phyloP scores from a whole-genome alignment of 2,329 filamentous ascomycete species.

The Alternaria viburni region DNA sequence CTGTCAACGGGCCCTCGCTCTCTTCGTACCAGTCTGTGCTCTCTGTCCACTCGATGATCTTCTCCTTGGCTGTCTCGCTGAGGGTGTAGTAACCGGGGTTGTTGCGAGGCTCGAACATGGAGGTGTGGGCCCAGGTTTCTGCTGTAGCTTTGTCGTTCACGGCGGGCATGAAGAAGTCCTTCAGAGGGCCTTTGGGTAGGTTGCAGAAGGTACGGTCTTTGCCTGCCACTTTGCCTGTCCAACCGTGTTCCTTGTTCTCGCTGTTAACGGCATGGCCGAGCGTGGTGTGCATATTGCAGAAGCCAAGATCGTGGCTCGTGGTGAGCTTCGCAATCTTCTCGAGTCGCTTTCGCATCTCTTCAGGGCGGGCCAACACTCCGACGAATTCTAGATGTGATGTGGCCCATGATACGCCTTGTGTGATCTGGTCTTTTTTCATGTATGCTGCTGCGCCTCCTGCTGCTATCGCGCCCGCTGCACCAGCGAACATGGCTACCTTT shows the following conservation, averaged over 20 bases:
- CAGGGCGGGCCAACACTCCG: conserved; percentile 81
- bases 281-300: conserved; percentile 85
- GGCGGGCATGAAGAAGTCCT: conserved; percentile 43
- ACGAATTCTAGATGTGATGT: conserved; percentile 93
- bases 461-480: conserved; percentile 78
- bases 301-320: conserved; percentile 72
- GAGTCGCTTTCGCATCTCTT: conserved; percentile 79
- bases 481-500: conserved; percentile 83
- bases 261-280: conserved; percentile 71
- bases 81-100: conserved; percentile 77
- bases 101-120: conserved; percentile 74
- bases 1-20: conserved; percentile 38
- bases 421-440: conserved; percentile 80
- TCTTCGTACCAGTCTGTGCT: conserved; percentile 70
- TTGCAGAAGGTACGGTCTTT: conserved; percentile 88
- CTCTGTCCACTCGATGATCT: conserved; percentile 69
- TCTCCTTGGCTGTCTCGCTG: conserved; percentile 67
- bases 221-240: conserved; percentile 66
- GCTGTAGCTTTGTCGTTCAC: conserved; percentile 81
- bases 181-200: conserved; percentile 46
- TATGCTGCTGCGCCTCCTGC: conserved; percentile 87
- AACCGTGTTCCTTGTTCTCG: conserved; percentile 46
- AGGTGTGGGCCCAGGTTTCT: conserved; percentile 81
- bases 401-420: conserved; percentile 79
- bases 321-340: conserved; percentile 70